Base-by-base conservation (phyloP, 139 green algal species). In the Klebsormidium nitens region DNA sequence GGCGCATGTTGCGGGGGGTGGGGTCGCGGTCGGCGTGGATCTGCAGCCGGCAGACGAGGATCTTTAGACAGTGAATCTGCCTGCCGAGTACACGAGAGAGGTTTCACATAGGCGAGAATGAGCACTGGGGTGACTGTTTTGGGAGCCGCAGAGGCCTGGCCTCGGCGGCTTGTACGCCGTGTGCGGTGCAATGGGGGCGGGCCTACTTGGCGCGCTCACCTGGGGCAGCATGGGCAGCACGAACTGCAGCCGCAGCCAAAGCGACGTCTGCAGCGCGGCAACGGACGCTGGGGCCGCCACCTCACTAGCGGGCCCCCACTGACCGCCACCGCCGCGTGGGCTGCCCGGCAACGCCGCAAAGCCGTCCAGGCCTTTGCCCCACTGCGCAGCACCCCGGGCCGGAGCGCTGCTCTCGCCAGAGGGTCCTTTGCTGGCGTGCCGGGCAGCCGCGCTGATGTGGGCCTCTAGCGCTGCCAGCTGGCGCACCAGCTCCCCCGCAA, bases 221-320 rank as follows among this genome's bases (percentile, higher is more conserved):
- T n/a, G 5, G 5, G 67, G 67, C 23, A 75, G 59, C 32, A 75
- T 59, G 6, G 67, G 67, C 32, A 75, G 67, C 23, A 75, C 4
- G 14, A 75, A 75, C 39, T 69, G 58, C 3, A 75, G 56, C 8
- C 67, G 59, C 23, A 74, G 60, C 67, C 67, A 75, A 4, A 75
- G 4, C 5, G 67, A 75, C 23, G 59, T 68, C 35, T 75, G 67
- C 39, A 75, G 58, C 2, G 67, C 59, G 3, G 67, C 67, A 42
- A 59, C 56, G 6, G 67, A 29, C 6, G 60, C 37, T 6, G 8
- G 14, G 5, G 5, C 11, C 19, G 5, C 59, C 55, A 14, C 46
- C 55, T 63, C 8, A 8, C 32, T 63, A 14, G 8, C 55, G 11
- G 55, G 14, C 55, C 59, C 37, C 19, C 17, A n/a, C 59, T n/a